phyloP scores from a whole-genome alignment of 2,329 filamentous ascomycete species.

The Xylariales sp. region DNA sequence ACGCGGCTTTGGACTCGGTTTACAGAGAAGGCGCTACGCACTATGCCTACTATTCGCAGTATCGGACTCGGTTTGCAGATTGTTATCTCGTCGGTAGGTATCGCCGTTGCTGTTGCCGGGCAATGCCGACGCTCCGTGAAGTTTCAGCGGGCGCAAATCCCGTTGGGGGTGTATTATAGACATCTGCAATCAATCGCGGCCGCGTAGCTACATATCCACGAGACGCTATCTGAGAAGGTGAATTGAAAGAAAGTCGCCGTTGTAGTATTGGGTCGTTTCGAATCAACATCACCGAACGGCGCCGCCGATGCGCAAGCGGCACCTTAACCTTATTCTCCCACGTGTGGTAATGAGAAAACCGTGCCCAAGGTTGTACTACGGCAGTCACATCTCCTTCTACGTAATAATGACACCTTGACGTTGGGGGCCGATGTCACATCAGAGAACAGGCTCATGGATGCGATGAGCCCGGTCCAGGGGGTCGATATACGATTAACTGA shows the following conservation, averaged over 20 bases:
- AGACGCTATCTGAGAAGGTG: neutral
- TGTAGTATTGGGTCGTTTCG: neutral
- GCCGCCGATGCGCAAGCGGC: slow-evolving; percentile 23
- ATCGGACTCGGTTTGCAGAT: neutral
- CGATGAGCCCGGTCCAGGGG: slow-evolving; percentile 12
- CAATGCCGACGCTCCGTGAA: neutral
- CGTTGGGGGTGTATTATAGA: neutral
- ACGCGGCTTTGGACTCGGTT: neutral
- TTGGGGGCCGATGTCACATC: slow-evolving; percentile 5
- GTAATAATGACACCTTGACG: slow-evolving; percentile 2
- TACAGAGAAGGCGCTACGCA: too few relatives aligned
- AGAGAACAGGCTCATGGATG: neutral
- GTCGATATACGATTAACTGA: slow-evolving; percentile 9
- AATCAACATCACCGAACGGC: slow-evolving; percentile 20
- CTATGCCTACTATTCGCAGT: neutral
- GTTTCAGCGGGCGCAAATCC: neutral
- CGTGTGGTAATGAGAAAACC: slow-evolving; percentile 19
- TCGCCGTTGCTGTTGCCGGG: neutral
- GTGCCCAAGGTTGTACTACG: neutral
- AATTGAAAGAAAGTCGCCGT: slow-evolving; percentile 25
- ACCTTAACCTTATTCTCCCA: slow-evolving; percentile 28
- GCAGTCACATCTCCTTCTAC: neutral
- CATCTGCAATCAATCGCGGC: neutral
- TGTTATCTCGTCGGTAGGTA: neutral
- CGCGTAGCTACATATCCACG: neutral